Conservation (phyloP, 176 grass and related monocot genomes). For the maize (Zea mays) region DNA sequence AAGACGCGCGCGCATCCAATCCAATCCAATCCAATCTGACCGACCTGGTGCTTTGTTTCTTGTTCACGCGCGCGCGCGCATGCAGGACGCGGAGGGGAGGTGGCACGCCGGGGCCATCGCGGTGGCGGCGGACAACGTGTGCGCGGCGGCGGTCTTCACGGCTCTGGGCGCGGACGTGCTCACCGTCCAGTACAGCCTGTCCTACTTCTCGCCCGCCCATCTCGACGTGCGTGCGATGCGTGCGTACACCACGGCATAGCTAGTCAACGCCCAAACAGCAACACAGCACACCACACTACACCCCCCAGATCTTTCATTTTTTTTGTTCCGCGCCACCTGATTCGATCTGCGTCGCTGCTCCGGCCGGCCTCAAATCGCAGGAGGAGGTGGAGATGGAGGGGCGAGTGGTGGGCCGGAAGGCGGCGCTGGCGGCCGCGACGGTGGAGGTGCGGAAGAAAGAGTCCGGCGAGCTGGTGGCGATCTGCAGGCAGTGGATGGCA, state of each 20-base stretch:
- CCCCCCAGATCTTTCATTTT: not conserved
- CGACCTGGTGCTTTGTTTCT: too few species aligned
- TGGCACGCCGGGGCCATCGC: conserved; percentile 59
- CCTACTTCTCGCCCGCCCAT: conserved; percentile 41
- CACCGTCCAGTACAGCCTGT: conserved; percentile 50
- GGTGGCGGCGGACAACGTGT: conserved; percentile 47
- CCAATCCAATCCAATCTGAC: too few species aligned
- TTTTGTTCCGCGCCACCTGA: not conserved
- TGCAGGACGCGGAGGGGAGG: conserved; percentile 45
- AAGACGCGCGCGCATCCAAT: too few species aligned
- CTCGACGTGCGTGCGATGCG: conserved; percentile 27
- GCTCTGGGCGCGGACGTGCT: conserved; percentile 27
- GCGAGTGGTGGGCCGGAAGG: conserved; percentile 47
- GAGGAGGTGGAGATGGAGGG: conserved; percentile 42
- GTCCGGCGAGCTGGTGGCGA: conserved; percentile 51
- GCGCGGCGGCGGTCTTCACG: conserved; percentile 47
- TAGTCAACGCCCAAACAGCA: too few species aligned
- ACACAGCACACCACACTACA: not conserved
- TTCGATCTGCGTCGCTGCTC: not conserved
- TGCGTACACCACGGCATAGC: too few species aligned
- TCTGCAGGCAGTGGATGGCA: conserved; percentile 58
- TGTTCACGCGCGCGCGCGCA: not conserved
- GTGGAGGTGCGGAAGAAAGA: conserved; percentile 53
- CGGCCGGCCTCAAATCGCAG: not conserved
- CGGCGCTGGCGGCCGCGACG: conserved; percentile 43